These are phyloP conservation scores for Taphrina betulina DNA, from an alignment of 1,139 yeast genomes.

Conservation along the genomic window DNA sequence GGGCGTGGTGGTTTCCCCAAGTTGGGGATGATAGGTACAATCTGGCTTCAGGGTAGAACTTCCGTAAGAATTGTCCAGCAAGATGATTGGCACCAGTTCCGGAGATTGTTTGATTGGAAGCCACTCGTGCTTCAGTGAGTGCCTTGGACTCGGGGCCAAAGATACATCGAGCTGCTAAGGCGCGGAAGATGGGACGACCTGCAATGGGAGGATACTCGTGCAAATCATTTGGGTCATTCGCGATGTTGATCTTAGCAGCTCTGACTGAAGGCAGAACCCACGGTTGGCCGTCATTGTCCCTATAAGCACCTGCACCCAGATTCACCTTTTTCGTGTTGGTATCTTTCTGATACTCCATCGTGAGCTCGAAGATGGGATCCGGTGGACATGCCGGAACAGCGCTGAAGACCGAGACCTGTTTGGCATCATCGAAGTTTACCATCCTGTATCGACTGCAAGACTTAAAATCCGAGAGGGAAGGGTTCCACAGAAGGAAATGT, in stretches of 20 bases:
- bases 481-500: too few relatives aligned
- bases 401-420: conserved; percentile 34
- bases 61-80: conserved; percentile 67
- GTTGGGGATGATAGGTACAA: conserved; percentile 86
- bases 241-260: conserved; percentile 62
- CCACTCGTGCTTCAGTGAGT: conserved; percentile 36
- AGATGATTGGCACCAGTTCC: conserved; percentile 96
- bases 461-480: too few relatives aligned
- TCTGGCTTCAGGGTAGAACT: conserved; percentile 46
- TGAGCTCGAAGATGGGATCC: conserved; percentile 66
- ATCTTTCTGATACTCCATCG: conserved; percentile 64
- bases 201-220: conserved; percentile 88
- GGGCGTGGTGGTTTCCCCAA: conserved; percentile 92
- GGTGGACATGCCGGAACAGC: conserved; percentile 44
- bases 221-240: conserved; percentile 63
- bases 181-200: conserved; percentile 69
- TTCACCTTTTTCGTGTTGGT: conserved; percentile 60
- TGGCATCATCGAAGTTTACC: conserved; percentile 39
- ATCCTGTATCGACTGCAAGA: neutral
- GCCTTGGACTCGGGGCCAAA: conserved; percentile 53
- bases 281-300: conserved; percentile 80
- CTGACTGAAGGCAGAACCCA: conserved; percentile 83
- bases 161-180: conserved; percentile 71
- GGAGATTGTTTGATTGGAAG: conserved; percentile 77
- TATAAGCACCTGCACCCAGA: conserved; percentile 74